These are phyloP conservation scores for Oryza officinalis DNA, from an alignment of 176 grass and related monocot species.

Conservation along the genomic window DNA sequence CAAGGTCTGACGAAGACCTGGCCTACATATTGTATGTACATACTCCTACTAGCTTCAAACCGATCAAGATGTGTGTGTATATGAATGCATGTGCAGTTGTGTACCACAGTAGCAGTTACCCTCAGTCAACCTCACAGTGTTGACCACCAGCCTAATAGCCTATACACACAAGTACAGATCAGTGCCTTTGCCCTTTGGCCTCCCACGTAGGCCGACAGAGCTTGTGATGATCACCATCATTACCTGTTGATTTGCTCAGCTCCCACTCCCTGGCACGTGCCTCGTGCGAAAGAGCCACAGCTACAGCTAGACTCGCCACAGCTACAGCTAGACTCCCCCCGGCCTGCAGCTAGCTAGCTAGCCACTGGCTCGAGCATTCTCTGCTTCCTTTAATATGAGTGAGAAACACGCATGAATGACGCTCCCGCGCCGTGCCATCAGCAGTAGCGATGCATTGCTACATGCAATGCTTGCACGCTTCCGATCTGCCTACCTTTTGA, in stretches of 20 bases:
- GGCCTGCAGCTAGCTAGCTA: background rate
- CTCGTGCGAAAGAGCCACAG: slow-evolving; percentile 6
- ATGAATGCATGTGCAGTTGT: background rate
- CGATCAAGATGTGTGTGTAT: background rate
- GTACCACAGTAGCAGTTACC: slow-evolving; percentile 13
- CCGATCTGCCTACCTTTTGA: background rate
- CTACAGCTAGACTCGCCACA: background rate
- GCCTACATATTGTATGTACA: no score
- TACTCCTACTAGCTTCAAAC: background rate
- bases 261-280: slow-evolving; percentile 38
- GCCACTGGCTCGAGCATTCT: background rate
- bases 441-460: no score
- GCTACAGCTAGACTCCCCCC: background rate
- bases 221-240: slow-evolving; percentile 54
- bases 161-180: background rate
- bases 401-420: background rate
- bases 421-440: background rate
- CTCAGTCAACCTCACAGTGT: slow-evolving; percentile 40
- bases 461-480: background rate
- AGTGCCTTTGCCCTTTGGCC: background rate
- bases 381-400: slow-evolving; percentile 33
- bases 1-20: no score
- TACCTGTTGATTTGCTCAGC: slow-evolving; percentile 60
- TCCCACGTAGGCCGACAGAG: slow-evolving; percentile 41
- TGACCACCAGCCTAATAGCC: slow-evolving; percentile 27